Percentiles rank a stretch among this genome's conserved stretches.
Conservation (phyloP, 495 filamentous ascomycete genomes). For the Podospora pseudopauciseta region DNA sequence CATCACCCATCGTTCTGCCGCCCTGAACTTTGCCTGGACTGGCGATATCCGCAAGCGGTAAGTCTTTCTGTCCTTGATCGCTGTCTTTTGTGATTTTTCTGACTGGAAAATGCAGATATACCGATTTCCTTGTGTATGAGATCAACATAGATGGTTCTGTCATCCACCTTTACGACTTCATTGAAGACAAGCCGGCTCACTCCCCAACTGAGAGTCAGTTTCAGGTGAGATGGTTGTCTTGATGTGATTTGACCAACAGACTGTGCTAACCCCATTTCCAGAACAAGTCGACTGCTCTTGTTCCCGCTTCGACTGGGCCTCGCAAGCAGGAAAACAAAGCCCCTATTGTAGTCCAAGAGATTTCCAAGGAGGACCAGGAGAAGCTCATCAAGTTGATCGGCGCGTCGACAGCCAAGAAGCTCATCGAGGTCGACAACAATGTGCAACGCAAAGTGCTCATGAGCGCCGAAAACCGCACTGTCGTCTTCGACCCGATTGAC, state of each 20-base stretch:
- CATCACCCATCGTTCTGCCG: slow-evolving; percentile 34
- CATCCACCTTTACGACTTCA: slow-evolving; percentile 62
- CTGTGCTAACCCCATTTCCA: not conserved
- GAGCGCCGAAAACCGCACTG: slow-evolving; percentile 19
- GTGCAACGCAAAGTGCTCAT: slow-evolving; percentile 27
- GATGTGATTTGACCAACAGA: not conserved
- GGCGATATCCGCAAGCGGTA: slow-evolving; percentile 42
- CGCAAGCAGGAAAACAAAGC: not conserved
- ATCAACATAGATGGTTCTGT: slow-evolving; percentile 75
- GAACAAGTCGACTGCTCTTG: not conserved
- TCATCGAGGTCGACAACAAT: slow-evolving; percentile 34
- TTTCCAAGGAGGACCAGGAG: slow-evolving; percentile 26
- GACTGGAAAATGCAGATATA: slow-evolving; percentile 58
- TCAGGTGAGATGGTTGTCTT: not conserved
- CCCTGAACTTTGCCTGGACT: slow-evolving; percentile 34
- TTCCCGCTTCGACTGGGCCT: not conserved
- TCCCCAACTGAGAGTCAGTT: slow-evolving; percentile 16
- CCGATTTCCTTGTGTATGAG: slow-evolving; percentile 94
- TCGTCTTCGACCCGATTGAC: slow-evolving; percentile 33
- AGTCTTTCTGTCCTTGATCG: slow-evolving; percentile 1
- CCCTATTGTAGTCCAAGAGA: not conserved
- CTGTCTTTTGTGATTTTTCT: not conserved
- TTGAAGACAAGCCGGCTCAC: slow-evolving; percentile 43
- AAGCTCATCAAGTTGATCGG: slow-evolving; percentile 30
- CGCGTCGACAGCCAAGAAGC: slow-evolving; percentile 28